Evolutionary conservation across 2,329 filamentous ascomycete species (phyloP), one percentile per base, ranked within the genome.

Genomic region (Parastagonospora avenae): DNA sequence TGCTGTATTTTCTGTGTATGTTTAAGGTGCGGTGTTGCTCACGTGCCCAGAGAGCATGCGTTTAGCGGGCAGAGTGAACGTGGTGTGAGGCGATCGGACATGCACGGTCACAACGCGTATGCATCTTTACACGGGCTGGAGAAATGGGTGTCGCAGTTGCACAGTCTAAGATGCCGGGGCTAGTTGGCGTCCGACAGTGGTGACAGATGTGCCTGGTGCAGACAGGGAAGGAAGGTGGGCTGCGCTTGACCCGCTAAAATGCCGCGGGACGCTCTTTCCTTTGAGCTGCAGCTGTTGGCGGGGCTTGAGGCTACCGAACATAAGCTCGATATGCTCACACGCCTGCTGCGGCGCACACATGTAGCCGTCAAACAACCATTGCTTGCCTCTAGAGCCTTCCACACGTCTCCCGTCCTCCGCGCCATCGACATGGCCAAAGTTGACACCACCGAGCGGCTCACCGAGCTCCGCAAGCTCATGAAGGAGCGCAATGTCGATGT

Each of bases 381-480:
- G n/a, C 43, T 48, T 38, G 42, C 53, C 41, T 42, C 55, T 45
- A 60, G 64, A 64, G 52, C 63, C 16, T 66, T 74, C 46, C 67
- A 73, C 62, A 56, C 60, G 39, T 68, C 68, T 48, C 59, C 63
- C 46, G 55, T 55, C 52, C 57, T 60, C 40, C 55, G 60, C 53
- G 57, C 64, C 39, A 55, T 77, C 74, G 82, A 86, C 30, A 95
- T 94, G 90, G 89, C 85, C 70, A 85, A 83, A 46, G 87, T 96
- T 61, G 81, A 94, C 75, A 97, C 92, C 31, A 85, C 86, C 48
- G 80, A 85, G 56, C 89, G 91, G 66, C 84, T 99, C 59, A 77
- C 85, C 58, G 83, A 85, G 75, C 82, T 99, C 67, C 85, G 94
- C 70, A 81, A 87, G 72, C 80, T 96, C 71, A 99, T 99, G 94